Evolutionary conservation across 1,139 yeast species (phyloP).

Genomic region (Nematodospora anomalae): DNA sequence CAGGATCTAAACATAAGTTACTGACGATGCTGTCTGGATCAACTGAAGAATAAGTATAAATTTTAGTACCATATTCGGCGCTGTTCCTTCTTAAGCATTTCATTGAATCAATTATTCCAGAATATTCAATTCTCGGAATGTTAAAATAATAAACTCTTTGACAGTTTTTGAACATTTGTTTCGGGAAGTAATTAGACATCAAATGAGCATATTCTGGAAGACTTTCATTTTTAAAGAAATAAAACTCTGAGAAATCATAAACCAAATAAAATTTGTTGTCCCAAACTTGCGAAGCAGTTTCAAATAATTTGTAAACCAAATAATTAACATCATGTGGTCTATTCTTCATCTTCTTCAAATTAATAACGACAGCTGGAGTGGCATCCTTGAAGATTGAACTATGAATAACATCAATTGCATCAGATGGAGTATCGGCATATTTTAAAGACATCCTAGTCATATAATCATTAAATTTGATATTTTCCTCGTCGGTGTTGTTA

Average conservation of each 20-base stretch:
- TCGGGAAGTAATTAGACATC: slow-evolving; percentile 45
- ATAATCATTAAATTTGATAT: slow-evolving; percentile 63
- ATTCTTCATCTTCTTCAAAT: slow-evolving; percentile 42
- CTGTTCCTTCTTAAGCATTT: slow-evolving; percentile 19
- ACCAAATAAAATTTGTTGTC: slow-evolving; percentile 62
- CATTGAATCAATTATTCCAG: slow-evolving; percentile 30
- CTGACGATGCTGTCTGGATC: slow-evolving; percentile 51
- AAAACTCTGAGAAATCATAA: slow-evolving; percentile 68
- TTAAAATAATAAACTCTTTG: slow-evolving; percentile 59
- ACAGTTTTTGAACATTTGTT: slow-evolving; percentile 55
- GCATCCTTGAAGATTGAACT: slow-evolving; percentile 75
- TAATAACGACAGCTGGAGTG: slow-evolving; percentile 62
- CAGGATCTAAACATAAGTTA: slow-evolving; percentile 49
- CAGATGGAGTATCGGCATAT: slow-evolving; percentile 46
- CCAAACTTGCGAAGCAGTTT: slow-evolving; percentile 74
- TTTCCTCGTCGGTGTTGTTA: slow-evolving; percentile 32
- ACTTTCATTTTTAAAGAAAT: slow-evolving; percentile 16
- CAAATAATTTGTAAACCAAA: slow-evolving; percentile 61
- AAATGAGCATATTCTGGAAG: slow-evolving; percentile 31
- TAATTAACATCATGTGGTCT: slow-evolving; percentile 54
- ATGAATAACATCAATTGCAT: slow-evolving; percentile 49
- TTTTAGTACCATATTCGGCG: slow-evolving; percentile 19
- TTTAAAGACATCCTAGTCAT: slow-evolving; percentile 67
- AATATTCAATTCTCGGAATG: slow-evolving; percentile 47
- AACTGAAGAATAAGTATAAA: slow-evolving; percentile 42